A percentile compares a stretch with the other conserved stretches of the same genome.
phyloP scores from a whole-genome alignment of 202 grass and related monocot genomes.

The Panicum virgatum region DNA sequence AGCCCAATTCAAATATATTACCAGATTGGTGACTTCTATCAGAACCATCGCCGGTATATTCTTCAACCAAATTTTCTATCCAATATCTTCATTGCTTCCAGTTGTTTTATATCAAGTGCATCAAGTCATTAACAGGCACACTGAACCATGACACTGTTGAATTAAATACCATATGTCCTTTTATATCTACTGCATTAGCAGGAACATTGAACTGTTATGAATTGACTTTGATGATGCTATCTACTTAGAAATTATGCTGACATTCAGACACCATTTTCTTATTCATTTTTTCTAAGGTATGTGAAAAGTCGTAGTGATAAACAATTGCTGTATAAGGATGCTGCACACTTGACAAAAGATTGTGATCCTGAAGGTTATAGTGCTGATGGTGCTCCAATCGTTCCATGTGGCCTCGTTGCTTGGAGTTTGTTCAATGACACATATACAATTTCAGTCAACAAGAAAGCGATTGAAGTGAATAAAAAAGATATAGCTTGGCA shows the following conservation, averaged over 20 bases:
- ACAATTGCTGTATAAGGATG: slow-evolving; percentile 57
- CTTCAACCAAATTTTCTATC: not conserved
- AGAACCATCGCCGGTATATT: slow-evolving; percentile 87
- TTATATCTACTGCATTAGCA: slow-evolving; percentile 4
- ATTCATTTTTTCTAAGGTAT: slow-evolving; percentile 54
- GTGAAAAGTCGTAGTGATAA: slow-evolving; percentile 93
- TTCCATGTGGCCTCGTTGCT: slow-evolving; percentile 93
- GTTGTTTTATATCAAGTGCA: slow-evolving; percentile 12
- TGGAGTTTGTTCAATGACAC: slow-evolving; percentile 98
- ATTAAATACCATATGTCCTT: not conserved
- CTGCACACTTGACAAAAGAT: slow-evolving; percentile 46
- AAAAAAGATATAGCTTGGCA: slow-evolving; percentile 93
- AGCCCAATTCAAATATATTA: slow-evolving; percentile 89
- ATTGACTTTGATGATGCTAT: slow-evolving; percentile 5
- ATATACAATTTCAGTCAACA: slow-evolving; percentile 59
- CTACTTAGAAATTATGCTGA: not conserved
- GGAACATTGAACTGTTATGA: not conserved
- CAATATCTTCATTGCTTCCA: not conserved
- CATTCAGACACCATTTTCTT: slow-evolving; percentile 6
- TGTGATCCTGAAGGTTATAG: slow-evolving; percentile 67
- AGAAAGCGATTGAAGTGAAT: slow-evolving; percentile 58
- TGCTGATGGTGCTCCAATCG: slow-evolving; percentile 54
- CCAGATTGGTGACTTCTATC: slow-evolving; percentile 83
- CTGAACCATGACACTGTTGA: not conserved
- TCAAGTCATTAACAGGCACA: not conserved